Percentiles rank a stretch among this genome's conserved stretches.
These are phyloP conservation scores for Fusarium vanettenii DNA, from an alignment of 2,329 filamentous ascomycete genomes.

Conservation along the genomic window DNA sequence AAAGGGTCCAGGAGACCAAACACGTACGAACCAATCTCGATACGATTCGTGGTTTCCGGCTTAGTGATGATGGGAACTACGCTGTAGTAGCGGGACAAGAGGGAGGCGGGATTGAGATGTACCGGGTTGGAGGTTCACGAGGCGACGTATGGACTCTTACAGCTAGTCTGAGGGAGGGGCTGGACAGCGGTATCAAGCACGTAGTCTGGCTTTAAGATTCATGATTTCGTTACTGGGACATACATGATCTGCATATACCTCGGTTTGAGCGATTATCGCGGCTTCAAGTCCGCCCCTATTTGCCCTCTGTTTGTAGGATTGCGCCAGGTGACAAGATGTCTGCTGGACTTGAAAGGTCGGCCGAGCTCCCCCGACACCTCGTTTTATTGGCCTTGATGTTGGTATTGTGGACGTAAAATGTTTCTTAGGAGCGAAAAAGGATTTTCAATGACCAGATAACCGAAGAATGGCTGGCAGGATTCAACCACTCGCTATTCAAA, in stretches of 20 bases:
- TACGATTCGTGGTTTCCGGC: neutral
- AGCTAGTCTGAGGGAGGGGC: neutral
- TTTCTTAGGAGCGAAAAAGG: neutral
- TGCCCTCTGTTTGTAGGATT: neutral
- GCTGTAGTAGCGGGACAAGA: constrained; percentile 1
- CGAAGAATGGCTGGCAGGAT: neutral
- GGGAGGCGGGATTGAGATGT: constrained; percentile 1
- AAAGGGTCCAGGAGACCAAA: neutral
- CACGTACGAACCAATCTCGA: neutral
- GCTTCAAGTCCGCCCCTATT: neutral
- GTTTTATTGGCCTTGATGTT: neutral
- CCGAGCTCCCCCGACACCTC: neutral
- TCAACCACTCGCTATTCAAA: neutral
- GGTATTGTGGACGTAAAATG: neutral
- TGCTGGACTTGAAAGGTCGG: neutral
- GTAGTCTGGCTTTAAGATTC: neutral
- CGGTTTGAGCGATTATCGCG: neutral
- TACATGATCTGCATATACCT: neutral
- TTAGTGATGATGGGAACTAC: neutral
- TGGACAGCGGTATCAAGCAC: constrained; percentile 1
- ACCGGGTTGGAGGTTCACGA: neutral
- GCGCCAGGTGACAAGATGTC: neutral
- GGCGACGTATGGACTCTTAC: neutral
- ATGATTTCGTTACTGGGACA: neutral
- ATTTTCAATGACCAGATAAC: neutral